A percentile compares a stretch with the other conserved stretches of the same genome.
phyloP scores from a whole-genome alignment of 2,329 filamentous ascomycete species.

The Fusarium continuum region DNA sequence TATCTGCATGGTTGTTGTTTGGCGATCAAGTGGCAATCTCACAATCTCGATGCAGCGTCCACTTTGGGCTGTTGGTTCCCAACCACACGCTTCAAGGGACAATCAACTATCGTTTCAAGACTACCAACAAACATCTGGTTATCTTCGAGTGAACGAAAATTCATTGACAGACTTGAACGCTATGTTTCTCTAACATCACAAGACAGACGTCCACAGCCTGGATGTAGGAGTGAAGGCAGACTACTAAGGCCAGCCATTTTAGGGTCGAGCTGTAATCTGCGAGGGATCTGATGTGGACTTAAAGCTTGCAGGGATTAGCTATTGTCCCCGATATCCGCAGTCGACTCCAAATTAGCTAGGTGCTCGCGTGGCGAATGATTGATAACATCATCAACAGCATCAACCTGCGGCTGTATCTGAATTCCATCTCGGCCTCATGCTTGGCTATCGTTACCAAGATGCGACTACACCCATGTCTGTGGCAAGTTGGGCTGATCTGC shows the following conservation, averaged over 20 bases:
- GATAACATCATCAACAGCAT: background rate
- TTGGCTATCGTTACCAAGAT: constrained; percentile 1
- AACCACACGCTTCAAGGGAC: no score
- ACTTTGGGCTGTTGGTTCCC: background rate
- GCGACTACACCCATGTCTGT: background rate
- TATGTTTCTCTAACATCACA: background rate
- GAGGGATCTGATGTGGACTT: background rate
- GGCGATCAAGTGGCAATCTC: background rate
- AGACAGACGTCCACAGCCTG: no score
- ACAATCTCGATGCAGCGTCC: background rate
- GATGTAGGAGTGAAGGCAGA: background rate
- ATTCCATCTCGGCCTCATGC: background rate
- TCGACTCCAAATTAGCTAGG: background rate
- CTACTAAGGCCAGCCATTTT: constrained; percentile 2
- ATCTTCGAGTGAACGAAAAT: background rate
- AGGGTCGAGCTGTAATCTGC: background rate
- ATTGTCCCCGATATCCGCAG: background rate
- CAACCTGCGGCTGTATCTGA: background rate
- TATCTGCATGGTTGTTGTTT: background rate
- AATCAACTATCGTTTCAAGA: fast-evolving
- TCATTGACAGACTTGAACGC: background rate
- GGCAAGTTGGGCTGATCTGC: background rate
- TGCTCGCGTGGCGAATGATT: constrained; percentile 2
- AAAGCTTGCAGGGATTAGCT: background rate
- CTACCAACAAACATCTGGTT: fast-evolving